Evolutionary conservation across 495 filamentous ascomycete genomes (phyloP), one percentile per base, ranked within the genome.

Genomic region (Geopyxis carbonaria): DNA sequence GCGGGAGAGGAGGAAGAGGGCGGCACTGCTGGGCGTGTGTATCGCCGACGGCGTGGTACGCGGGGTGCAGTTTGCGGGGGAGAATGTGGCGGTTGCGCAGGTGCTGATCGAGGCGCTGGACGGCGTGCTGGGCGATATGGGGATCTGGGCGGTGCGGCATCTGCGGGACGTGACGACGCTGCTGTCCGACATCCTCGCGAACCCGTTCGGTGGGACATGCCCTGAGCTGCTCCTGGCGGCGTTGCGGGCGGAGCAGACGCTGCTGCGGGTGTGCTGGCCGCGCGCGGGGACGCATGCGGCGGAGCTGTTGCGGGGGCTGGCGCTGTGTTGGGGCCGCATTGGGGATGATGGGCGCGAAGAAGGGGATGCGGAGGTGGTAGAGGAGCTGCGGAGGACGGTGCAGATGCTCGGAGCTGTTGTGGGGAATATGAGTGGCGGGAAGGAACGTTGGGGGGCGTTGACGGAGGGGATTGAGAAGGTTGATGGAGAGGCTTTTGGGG

Each of bases 201-300:
- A 78, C 36, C 80, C 83, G 1, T 82, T 93, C 45, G 73, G 68
- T 2, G 65, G 66, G 0, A 65, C 69, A 2, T 57, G 70, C 34
- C 65, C 68, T 0, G 57, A 63, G 2, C 58, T 80, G 0, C 59
- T 91, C 0, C 31, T 61, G 1, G 59, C 66, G 0, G 70, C 75
- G 1, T 53, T 68, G 4, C 47, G 61, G 6, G 61, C 72, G 0
- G 40, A 83, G 20, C 66, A 75, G 34, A 58, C 59, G 0, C 61
- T 80, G 9, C 59, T 93, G n/a, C 44, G 68, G 16, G 76, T 65
- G 31, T 72, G 69, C n/a, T 87, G 89, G 73, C 75, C 80, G 8
- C 64, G 84, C 0, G 59, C 93, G 13, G 64, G 60, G 46, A 50
- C 54, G 29, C 76, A 77, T 62, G 62, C 69, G 19, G 72, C 68